Conservation (phyloP, 78 protist species). For the Dictyostelium brefeldianum region DNA sequence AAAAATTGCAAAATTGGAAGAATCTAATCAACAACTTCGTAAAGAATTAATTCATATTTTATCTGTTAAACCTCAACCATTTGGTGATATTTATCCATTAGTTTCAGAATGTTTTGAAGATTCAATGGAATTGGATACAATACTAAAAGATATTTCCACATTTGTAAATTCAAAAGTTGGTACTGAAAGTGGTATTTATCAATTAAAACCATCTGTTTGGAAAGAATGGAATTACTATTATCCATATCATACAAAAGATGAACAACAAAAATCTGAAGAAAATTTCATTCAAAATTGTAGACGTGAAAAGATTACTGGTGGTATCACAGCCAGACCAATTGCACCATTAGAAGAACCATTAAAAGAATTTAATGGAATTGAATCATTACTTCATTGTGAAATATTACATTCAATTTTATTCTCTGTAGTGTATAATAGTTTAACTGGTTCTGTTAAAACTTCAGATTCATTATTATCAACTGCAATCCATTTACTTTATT, state of each 20-base stretch:
- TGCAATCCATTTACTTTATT: not conserved
- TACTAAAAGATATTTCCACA: not conserved
- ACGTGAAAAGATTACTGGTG: not conserved
- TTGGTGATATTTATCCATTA: not conserved
- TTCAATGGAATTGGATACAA: not conserved
- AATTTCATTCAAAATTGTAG: not conserved
- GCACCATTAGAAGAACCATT: not conserved
- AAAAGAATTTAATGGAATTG: not conserved
- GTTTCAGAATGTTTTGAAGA: not conserved
- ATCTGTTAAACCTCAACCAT: not conserved
- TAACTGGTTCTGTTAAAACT: not conserved
- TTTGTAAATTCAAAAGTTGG: slow-evolving; percentile 8
- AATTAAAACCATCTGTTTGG: slow-evolving; percentile 24
- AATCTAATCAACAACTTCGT: not conserved
- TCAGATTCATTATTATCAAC: slow-evolving; percentile 23
- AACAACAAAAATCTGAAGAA: slow-evolving; percentile 38
- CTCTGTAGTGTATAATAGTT: slow-evolving; percentile 15
- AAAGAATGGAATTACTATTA: slow-evolving; percentile 36
- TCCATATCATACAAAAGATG: slow-evolving; percentile 38
- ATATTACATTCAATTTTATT: slow-evolving; percentile 34
- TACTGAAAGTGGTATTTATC: slow-evolving; percentile 49
- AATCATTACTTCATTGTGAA: slow-evolving; percentile 27
- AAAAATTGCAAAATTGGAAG: not conserved
- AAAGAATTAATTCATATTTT: slow-evolving; percentile 23
- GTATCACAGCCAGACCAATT: not conserved